These are phyloP conservation scores for Cyclospora cayetanensis DNA, from an alignment of 169 alveolate species.

Conservation along the genomic window DNA sequence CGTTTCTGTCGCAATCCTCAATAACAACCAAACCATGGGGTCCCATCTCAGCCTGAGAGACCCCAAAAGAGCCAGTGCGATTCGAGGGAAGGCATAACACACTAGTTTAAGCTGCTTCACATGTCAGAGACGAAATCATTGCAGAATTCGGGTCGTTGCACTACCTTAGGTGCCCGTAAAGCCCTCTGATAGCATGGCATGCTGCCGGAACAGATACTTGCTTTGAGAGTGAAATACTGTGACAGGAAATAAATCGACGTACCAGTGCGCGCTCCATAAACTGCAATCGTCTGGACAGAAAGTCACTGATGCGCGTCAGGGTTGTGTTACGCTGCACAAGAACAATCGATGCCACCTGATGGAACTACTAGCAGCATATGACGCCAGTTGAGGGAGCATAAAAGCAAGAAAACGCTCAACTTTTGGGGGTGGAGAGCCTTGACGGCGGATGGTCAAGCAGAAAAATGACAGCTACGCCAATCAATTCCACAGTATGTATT, in stretches of 20 bases:
- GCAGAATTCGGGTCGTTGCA: too few relatives aligned
- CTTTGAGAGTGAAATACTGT: too few relatives aligned
- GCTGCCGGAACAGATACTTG: too few relatives aligned
- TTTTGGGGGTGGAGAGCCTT: neutral
- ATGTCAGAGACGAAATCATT: too few relatives aligned
- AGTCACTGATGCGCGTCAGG: slow-evolving; percentile 65
- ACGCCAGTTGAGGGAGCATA: neutral
- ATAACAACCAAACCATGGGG: slow-evolving; percentile 54
- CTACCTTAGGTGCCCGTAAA: too few relatives aligned
- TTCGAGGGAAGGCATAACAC: too few relatives aligned
- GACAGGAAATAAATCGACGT: too few relatives aligned
- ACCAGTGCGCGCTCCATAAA: slow-evolving; percentile 65
- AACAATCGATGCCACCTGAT: neutral
- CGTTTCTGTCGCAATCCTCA: slow-evolving; percentile 58
- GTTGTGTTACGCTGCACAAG: slow-evolving; percentile 55
- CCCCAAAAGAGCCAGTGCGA: too few relatives aligned
- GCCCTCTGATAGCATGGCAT: too few relatives aligned
- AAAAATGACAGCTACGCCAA: too few relatives aligned
- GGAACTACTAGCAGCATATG: neutral
- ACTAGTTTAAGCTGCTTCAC: too few relatives aligned
- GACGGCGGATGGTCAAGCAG: neutral
- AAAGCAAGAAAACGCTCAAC: neutral
- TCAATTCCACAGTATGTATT: too few relatives aligned
- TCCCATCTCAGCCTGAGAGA: slow-evolving; percentile 51
- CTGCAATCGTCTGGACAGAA: slow-evolving; percentile 67